Evolutionary conservation across 805 yeast species (phyloP), one percentile per base, ranked within the genome.

Genomic region (Saccharomycopsis fibuligera): DNA sequence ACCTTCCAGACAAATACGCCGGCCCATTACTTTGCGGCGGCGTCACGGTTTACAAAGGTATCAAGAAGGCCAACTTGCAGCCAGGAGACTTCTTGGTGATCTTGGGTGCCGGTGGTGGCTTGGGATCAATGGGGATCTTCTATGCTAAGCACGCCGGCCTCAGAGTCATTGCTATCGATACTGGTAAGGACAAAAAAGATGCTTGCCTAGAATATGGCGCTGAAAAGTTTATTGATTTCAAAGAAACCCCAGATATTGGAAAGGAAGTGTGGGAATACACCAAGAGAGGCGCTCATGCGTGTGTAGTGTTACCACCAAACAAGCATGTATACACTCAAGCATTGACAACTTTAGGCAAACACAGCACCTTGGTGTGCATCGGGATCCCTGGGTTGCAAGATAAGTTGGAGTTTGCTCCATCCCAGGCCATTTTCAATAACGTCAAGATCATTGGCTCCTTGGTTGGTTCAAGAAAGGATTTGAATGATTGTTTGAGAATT

Each of bases 41-140:
- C 68, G 73, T 80, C 59, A 79, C 85, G 44, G 84, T 76, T 40
- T 79, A 78, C 77, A 79, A 79, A 69, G 84, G 83, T 10, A 68
- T 79, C 60, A 79, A 79, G 68, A 73, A 79, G 44, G 82, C 85
- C 47, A 64, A 69, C 46, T 61, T 75, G 51, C 54, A 55, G 43
- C 72, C 89, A 21, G 89, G 91, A 61, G 79, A 83, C 65, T 83
- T 83, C 82, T 84, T 81, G 56, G 78, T 79, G 53, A 70, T 83
- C 52, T 78, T 87, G 49, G 90, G 91, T 69, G 89, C 88, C 54
- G 86, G 79, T 65, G 90, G 90, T 65, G 90, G 91, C 62, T 74
- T 83, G 65, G 91, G 90, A 61, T 70, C 86, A 35, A 67, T 83
- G 56, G 88, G 87, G 48, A 70, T 83, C 58, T 89, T 83, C 68